A percentile compares a stretch with the other conserved stretches of the same genome.
These are phyloP conservation scores for Hypoxylon sp. DNA, from an alignment of 2,329 filamentous ascomycete species.

Conservation along the genomic window DNA sequence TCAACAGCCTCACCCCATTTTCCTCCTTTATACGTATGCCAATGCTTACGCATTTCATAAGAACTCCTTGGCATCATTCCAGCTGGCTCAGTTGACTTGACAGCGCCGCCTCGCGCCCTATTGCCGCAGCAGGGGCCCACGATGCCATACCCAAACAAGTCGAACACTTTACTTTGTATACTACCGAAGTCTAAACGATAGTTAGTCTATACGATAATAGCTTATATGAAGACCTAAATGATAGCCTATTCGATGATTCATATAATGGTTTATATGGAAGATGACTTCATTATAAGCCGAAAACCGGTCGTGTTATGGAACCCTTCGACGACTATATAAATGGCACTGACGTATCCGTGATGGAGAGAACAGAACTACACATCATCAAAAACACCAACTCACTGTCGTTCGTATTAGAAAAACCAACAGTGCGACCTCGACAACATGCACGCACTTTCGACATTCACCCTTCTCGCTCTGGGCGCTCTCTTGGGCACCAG, in stretches of 20 bases:
- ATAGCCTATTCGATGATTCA: neutral
- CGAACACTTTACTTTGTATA: neutral
- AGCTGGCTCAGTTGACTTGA: neutral
- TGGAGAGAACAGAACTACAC: neutral
- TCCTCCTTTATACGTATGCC: neutral
- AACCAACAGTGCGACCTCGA: neutral
- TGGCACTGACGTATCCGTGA: neutral
- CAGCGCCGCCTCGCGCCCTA: neutral
- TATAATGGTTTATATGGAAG: neutral
- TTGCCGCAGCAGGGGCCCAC: neutral
- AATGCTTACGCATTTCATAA: neutral
- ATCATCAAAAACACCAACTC: neutral
- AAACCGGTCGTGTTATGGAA: neutral
- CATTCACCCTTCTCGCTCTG: neutral
- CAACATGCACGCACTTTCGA: conserved; percentile 1
- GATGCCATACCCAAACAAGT: neutral
- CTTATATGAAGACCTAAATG: neutral
- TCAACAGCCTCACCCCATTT: neutral
- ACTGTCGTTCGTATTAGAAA: neutral
- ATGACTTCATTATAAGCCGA: neutral
- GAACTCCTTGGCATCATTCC: neutral
- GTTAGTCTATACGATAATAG: neutral
- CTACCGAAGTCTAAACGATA: neutral
- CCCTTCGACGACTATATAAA: neutral
- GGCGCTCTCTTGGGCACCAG: conserved; percentile 1